phyloP scores from a whole-genome alignment of 148 eudicot species.

The Tetragonia tetragonoides region DNA sequence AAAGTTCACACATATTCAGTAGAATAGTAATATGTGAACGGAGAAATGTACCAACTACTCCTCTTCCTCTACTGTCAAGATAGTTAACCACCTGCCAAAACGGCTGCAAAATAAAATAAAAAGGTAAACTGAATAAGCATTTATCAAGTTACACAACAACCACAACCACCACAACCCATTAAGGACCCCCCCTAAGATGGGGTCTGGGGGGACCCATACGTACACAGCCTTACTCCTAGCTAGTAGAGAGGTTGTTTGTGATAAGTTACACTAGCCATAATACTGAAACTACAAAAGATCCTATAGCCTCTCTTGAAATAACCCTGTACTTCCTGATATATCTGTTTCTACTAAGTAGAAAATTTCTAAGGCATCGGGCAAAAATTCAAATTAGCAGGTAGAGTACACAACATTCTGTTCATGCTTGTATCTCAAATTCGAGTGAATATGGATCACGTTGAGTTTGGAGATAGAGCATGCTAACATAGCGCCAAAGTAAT shows the following conservation, averaged over 20 bases:
- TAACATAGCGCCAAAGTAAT: neutral
- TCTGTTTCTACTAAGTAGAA: neutral
- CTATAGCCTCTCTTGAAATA: neutral
- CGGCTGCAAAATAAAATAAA: constrained; percentile 56
- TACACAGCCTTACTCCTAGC: too few species aligned
- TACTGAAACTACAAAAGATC: too few species aligned
- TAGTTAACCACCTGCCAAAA: constrained; percentile 77
- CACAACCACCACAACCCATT: neutral
- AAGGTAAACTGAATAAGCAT: constrained; percentile 16
- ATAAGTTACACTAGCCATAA: too few species aligned
- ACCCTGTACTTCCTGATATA: neutral
- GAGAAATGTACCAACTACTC: constrained; percentile 70
- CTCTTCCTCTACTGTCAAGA: constrained; percentile 72
- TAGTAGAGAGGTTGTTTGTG: too few species aligned
- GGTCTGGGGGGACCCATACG: too few species aligned
- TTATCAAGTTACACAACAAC: neutral
- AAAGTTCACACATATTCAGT: neutral
- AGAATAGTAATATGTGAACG: neutral
- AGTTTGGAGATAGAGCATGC: neutral
- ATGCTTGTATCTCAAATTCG: neutral
- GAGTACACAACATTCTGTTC: neutral
- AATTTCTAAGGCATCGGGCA: neutral
- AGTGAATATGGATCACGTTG: neutral
- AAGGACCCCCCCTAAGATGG: neutral
- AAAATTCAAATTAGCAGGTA: neutral